Evolutionary conservation across 306 rosid genomes (phyloP), one percentile per base, ranked within the genome.

Genomic region (Lotus japonicus): DNA sequence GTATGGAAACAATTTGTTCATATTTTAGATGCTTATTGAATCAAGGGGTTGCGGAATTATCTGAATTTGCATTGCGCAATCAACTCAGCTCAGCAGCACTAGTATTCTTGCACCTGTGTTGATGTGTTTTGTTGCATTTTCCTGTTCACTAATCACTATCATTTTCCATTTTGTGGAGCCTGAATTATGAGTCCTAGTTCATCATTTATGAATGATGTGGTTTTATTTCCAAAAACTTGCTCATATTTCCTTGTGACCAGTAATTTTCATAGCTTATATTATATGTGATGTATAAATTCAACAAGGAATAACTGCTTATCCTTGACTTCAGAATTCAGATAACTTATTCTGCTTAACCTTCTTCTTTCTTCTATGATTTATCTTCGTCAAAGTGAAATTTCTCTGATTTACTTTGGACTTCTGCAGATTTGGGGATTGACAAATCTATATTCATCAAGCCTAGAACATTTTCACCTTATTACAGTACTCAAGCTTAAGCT

Each of bases 401-500:
- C 38, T 11, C 73, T 66, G 66, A 73, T 66, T 43, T 74, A 7
- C 56, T 54, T 80, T 59, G 57, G 70, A 61, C 66, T 48, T 61
- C 60, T 75, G 55, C 80, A 80, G 98, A 75, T 56, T 59, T 80
- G 79, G 90, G 95, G 70, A 85, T 94, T 59, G 95, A 94, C 57
- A 85, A 82, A 77, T 94, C 99, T 43, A 76, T 85, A 74, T 90
- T 94, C 82, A 88, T 86, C 58, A 88, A 88, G 68, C 99, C 95
- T 12, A 81, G 79, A 85, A 94, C 96, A 2, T n/a, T 90, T 94
- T 76, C 96, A 94, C 69, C 82, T n/a, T n/a, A n/a, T 90, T 17
- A 94, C 96, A 38, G 92, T 94, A 70, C 90, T 94, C 66, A 90
- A 90, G 97, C 79, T 94, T 74, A 94, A 94, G 79, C 80, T 94